These are phyloP conservation scores for Astrothelium subdiscretum DNA, from an alignment of 495 filamentous ascomycete species.

Conservation along the genomic window DNA sequence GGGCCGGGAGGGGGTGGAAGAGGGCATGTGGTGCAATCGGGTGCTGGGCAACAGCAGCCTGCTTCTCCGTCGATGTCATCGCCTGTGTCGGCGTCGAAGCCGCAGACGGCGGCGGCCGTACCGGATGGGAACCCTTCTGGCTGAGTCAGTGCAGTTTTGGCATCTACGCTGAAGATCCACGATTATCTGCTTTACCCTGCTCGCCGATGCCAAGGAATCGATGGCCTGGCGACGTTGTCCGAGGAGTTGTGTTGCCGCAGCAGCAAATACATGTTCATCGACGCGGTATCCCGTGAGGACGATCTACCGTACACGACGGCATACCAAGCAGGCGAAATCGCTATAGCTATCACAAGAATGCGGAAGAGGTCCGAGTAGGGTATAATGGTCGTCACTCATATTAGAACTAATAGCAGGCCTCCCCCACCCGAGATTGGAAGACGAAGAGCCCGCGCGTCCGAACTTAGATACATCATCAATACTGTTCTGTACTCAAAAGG, in stretches of 20 bases:
- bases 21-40: background rate
- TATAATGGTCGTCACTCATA: background rate
- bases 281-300: background rate
- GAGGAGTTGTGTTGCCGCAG: background rate
- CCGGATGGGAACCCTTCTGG: background rate
- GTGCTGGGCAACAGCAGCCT: background rate
- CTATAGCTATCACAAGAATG: background rate
- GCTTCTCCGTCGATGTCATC: background rate
- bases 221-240: background rate
- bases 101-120: background rate
- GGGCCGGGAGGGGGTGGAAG: background rate
- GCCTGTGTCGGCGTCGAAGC: background rate
- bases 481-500: background rate
- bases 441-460: background rate
- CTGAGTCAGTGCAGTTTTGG: too few species aligned
- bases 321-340: background rate
- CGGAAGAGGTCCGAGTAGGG: background rate
- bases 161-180: too few species aligned
- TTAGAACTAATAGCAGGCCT: background rate
- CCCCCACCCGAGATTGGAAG: background rate
- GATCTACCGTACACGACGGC: background rate
- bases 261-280: background rate
- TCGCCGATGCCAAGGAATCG: background rate
- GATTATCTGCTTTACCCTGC: background rate
- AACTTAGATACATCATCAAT: constrained; percentile 2